Evolutionary conservation across 345 rosid genomes (phyloP).

Genomic region (Eucalyptus lansdowneana): DNA sequence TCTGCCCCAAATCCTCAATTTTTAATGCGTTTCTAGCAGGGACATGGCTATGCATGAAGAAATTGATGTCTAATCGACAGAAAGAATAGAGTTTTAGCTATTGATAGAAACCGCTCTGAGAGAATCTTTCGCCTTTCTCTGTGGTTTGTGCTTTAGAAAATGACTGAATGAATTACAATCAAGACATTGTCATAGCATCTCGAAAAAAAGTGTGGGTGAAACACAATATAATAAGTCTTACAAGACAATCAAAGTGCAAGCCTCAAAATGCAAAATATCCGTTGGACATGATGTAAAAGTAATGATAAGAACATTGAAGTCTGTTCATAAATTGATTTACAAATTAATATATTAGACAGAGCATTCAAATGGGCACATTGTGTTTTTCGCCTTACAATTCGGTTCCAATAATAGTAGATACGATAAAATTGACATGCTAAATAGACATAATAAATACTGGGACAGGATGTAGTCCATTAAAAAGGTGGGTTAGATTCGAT

Average conservation of each 20-base stretch:
- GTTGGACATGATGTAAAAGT: background rate
- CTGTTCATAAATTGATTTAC: background rate
- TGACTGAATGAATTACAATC: background rate
- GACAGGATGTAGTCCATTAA: background rate
- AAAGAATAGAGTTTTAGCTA: background rate
- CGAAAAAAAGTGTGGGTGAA: background rate
- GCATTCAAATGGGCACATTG: background rate
- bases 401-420: too few species aligned
- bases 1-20: background rate
- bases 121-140: background rate
- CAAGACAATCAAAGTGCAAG: background rate
- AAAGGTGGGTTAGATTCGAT: background rate
- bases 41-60: background rate
- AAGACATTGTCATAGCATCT: background rate
- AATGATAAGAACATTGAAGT: too few species aligned
- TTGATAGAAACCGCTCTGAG: background rate
- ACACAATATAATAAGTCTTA: background rate
- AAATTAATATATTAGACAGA: too few species aligned
- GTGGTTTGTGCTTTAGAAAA: background rate
- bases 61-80: background rate
- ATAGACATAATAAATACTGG: too few species aligned
- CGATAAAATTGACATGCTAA: background rate
- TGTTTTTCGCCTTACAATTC: background rate
- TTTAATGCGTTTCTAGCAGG: background rate
- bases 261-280: background rate